Conservation (phyloP, 2,329 filamentous ascomycete species). For the Domatiomyces catenatus region DNA sequence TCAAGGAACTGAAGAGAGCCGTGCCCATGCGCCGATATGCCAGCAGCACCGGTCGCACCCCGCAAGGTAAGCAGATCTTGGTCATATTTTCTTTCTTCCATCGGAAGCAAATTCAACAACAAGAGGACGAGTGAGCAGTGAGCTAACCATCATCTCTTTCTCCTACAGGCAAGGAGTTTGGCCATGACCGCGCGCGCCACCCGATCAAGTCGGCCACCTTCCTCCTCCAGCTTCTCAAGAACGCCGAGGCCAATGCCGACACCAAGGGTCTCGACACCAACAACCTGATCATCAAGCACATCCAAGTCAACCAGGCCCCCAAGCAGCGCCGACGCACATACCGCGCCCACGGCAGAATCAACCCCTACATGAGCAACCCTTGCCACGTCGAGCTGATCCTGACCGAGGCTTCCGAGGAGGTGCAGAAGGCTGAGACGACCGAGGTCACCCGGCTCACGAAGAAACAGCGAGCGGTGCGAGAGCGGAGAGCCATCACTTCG, state of each 20-base stretch:
- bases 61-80: slow-evolving; percentile 63
- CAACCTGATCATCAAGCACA: slow-evolving; percentile 98
- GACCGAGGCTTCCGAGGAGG: slow-evolving; percentile 89
- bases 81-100: not conserved
- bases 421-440: slow-evolving; percentile 69
- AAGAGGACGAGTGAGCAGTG: not conserved
- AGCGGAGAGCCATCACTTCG: slow-evolving; percentile 46
- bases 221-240: slow-evolving; percentile 91
- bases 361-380: slow-evolving; percentile 99
- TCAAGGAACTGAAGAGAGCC: slow-evolving; percentile 90
- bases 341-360: slow-evolving; percentile 99
- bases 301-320: slow-evolving; percentile 99
- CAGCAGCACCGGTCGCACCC: slow-evolving; percentile 84
- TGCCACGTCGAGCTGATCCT: slow-evolving; percentile 99
- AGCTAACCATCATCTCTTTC: not conserved
- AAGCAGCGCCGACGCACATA: slow-evolving; percentile 99
- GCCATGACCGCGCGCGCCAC: slow-evolving; percentile 96
- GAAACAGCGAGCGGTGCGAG: slow-evolving; percentile 69
- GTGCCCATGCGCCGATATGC: slow-evolving; percentile 97
- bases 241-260: slow-evolving; percentile 92
- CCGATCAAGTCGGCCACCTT: slow-evolving; percentile 98
- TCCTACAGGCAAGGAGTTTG: slow-evolving; percentile 82
- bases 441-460: slow-evolving; percentile 57
- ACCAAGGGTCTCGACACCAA: slow-evolving; percentile 94
- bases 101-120: no score